These are phyloP conservation scores for Scheffersomyces parashehatae DNA, from an alignment of 1,139 yeast genomes.

Conservation along the genomic window DNA sequence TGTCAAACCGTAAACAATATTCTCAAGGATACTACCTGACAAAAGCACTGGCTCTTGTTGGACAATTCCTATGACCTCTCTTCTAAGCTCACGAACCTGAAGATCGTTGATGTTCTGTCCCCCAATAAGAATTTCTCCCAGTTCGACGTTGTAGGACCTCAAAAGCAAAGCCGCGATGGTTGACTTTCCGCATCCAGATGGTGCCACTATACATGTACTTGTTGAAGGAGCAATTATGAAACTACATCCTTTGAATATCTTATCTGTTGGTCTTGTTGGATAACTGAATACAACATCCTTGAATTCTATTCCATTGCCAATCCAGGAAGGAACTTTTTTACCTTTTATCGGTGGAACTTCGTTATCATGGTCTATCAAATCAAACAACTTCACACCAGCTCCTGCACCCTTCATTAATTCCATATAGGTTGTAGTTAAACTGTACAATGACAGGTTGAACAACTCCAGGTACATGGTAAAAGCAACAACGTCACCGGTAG, in stretches of 20 bases:
- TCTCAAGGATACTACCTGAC: slow-evolving; percentile 77
- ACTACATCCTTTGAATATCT: slow-evolving; percentile 64
- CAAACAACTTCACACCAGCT: slow-evolving; percentile 51
- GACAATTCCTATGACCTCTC: slow-evolving; percentile 72
- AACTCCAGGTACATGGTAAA: slow-evolving; percentile 53
- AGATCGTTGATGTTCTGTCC: slow-evolving; percentile 63
- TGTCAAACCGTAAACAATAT: slow-evolving; percentile 73
- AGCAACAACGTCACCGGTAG: slow-evolving; percentile 50
- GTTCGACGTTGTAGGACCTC: slow-evolving; percentile 59
- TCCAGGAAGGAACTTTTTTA: slow-evolving; percentile 38
- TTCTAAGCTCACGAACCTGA: slow-evolving; percentile 71
- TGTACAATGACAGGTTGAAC: slow-evolving; percentile 50
- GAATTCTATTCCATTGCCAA: slow-evolving; percentile 62
- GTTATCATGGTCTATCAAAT: slow-evolving; percentile 45
- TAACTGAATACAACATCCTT: slow-evolving; percentile 70
- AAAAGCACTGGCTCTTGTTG: slow-evolving; percentile 87
- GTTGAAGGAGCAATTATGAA: slow-evolving; percentile 67
- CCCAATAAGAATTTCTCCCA: slow-evolving; percentile 67
- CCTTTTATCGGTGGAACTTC: slow-evolving; percentile 47
- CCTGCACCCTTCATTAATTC: slow-evolving; percentile 60
- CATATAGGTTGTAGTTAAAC: slow-evolving; percentile 53
- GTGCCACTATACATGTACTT: slow-evolving; percentile 87
- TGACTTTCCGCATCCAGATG: slow-evolving; percentile 91
- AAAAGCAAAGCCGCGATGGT: slow-evolving; percentile 75
- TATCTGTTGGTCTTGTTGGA: slow-evolving; percentile 84